Evolutionary conservation across 2,329 filamentous ascomycete species (phyloP).

Genomic region (Aspergillus sp.): DNA sequence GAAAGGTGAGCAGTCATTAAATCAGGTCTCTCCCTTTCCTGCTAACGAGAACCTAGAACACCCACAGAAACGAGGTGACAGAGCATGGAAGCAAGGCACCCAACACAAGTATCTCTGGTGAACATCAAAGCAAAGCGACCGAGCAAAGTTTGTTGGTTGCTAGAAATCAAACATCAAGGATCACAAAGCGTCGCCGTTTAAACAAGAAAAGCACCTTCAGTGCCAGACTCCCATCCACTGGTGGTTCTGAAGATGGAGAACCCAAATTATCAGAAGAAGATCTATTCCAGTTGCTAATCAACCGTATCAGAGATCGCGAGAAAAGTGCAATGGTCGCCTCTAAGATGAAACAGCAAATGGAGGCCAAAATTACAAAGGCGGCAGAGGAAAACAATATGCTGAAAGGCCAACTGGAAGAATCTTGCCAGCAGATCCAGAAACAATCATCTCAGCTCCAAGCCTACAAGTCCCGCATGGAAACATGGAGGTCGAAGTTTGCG

Average conservation of each 20-base stretch:
- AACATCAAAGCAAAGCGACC: not conserved
- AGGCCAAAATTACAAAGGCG: constrained; percentile 27
- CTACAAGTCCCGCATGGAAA: constrained; percentile 29
- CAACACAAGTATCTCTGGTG: too few species aligned
- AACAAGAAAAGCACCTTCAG: not conserved
- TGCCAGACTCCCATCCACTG: not conserved
- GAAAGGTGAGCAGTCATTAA: not conserved
- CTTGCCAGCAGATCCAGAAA: constrained; percentile 22
- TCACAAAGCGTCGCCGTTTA: constrained; percentile 20
- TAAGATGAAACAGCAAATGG: constrained; percentile 28
- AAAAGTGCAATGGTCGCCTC: constrained; percentile 31
- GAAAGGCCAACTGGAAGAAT: constrained; percentile 25
- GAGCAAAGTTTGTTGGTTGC: not conserved
- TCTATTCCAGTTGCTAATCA: constrained; percentile 40
- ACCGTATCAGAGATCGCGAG: constrained; percentile 37
- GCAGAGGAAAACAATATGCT: constrained; percentile 34
- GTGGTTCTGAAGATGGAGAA: not conserved
- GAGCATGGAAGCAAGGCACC: too few species aligned
- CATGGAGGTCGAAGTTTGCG: constrained; percentile 38
- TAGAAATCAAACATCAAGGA: constrained; percentile 12
- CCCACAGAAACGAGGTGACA: not conserved
- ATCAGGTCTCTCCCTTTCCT: not conserved
- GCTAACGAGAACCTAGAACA: not conserved
- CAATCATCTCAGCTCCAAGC: constrained; percentile 23
- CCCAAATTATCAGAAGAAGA: constrained; percentile 35